Base-by-base conservation (phyloP, 1,139 yeast genomes). In the Zygosaccharomyces pseudobailii region DNA sequence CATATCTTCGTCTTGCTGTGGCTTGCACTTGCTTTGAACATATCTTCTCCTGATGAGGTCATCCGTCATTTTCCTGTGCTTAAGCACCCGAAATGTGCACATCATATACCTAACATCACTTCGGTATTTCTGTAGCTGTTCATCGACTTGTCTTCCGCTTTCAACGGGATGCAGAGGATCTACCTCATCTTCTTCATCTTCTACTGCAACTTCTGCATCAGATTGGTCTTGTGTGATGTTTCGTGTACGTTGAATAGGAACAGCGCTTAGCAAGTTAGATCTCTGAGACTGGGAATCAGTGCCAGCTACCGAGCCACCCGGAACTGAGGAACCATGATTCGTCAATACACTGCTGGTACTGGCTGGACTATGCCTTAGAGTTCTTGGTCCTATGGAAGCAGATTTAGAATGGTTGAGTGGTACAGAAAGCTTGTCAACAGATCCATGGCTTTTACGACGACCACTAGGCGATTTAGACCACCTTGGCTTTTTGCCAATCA, bases 11-110 rank as follows among this genome's bases (percentile, higher is more conserved):
- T 55, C 49, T 7, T 54, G 42, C 34, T 50, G 49, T 4, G 50
- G 48, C 4, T 40, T 27, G 30, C 48, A 54, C 30, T 63, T 52
- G 24, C 42, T 51, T 9, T 40, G 36, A 17, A 59, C 49, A 17
- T 57, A 59, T 13, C 55, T 48, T 13, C 40, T 54, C 41, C 56
- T 57, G 8, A 58, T 55, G 13, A 54, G 52, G 8, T 55, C 53
- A 45, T 59, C 57, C 7, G 65, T 60, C 31, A 47, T 49, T 22
- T 60, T 54, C 36, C 66, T 50, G 40, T 61, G 60, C 33, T 53
- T 50, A 58, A 62, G 56, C 17, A 61, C 51, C 4, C 50, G 40
- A 30, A 59, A 46, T 1, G 65, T 56, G 27, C 58, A 53, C 34
- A 46, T 45, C 17, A 61, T 51, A 42, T 59, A 62, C 9, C 55